Percentiles rank a stretch among this genome's conserved stretches.
These are phyloP conservation scores for Mortierella antarctica DNA, from an alignment of 192 early-diverging fungal species.

Conservation along the genomic window DNA sequence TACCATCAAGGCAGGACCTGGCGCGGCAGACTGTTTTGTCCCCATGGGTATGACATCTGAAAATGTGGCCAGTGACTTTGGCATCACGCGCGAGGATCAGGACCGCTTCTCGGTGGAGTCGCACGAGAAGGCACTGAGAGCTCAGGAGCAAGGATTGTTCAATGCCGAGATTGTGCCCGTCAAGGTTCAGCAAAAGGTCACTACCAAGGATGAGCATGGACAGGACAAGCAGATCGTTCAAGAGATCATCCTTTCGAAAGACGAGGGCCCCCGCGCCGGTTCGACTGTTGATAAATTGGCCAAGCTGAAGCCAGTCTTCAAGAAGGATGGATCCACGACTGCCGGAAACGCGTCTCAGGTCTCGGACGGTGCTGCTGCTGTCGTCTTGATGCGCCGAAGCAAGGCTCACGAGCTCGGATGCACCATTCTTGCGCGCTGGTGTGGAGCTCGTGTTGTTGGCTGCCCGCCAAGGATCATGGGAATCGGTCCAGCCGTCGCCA, in stretches of 20 bases:
- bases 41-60: slow-evolving; percentile 95
- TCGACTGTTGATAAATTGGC: slow-evolving; percentile 81
- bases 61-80: slow-evolving; percentile 91
- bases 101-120: slow-evolving; percentile 87
- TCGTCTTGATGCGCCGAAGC: slow-evolving; percentile 91
- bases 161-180: slow-evolving; percentile 90
- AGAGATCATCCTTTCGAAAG: slow-evolving; percentile 73
- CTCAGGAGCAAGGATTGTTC: slow-evolving; percentile 89
- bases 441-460: slow-evolving; percentile 86
- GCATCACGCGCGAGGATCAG: slow-evolving; percentile 82
- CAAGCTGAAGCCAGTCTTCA: slow-evolving; percentile 91
- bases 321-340: slow-evolving; percentile 82
- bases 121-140: slow-evolving; percentile 80
- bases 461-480: slow-evolving; percentile 97
- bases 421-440: slow-evolving; percentile 82
- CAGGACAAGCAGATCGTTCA: slow-evolving; percentile 51
- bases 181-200: slow-evolving; percentile 53
- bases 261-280: slow-evolving; percentile 88
- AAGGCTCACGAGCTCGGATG: slow-evolving; percentile 86
- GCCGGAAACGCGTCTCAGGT: slow-evolving; percentile 97
- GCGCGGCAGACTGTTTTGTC: slow-evolving; percentile 80
- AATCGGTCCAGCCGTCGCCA: slow-evolving; percentile 93
- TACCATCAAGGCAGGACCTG: slow-evolving; percentile 69
- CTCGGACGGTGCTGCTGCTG: slow-evolving; percentile 94
- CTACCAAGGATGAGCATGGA: slow-evolving; percentile 79